phyloP scores from a whole-genome alignment of 2,329 filamentous ascomycete genomes.

The Curvularia spicifera region DNA sequence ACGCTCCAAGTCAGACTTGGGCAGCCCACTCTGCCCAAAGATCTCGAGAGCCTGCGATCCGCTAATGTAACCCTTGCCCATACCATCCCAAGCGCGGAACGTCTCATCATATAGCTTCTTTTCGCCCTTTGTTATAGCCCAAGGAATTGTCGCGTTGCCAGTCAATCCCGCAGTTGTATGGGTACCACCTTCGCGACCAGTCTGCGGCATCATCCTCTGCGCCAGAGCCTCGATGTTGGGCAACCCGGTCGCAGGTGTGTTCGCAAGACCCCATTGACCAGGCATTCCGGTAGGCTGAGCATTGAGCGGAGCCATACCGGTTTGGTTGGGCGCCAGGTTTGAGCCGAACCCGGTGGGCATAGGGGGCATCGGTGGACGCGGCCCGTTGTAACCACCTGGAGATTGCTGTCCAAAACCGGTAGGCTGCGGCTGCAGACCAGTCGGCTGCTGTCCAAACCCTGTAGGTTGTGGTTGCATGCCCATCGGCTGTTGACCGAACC shows the following conservation, averaged over 20 bases:
- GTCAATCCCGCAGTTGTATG: slow-evolving; percentile 87
- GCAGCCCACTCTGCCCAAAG: slow-evolving; percentile 92
- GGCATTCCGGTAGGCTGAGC: slow-evolving; percentile 93
- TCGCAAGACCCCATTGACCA: slow-evolving; percentile 98
- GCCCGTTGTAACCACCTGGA: slow-evolving; percentile 80
- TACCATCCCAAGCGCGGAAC: slow-evolving; percentile 95
- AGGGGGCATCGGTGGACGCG: slow-evolving; percentile 77
- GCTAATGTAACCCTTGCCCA: slow-evolving; percentile 89
- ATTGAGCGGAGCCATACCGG: slow-evolving; percentile 72
- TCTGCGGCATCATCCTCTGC: slow-evolving; percentile 95
- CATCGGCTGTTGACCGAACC: slow-evolving; percentile 67
- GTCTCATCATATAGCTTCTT: slow-evolving; percentile 96
- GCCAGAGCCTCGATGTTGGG: slow-evolving; percentile 94
- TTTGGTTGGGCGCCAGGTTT: slow-evolving; percentile 65
- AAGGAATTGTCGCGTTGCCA: slow-evolving; percentile 94
- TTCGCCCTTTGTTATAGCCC: slow-evolving; percentile 98
- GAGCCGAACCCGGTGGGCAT: slow-evolving; percentile 67
- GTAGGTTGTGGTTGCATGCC: slow-evolving; percentile 60
- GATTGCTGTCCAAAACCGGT: slow-evolving; percentile 70
- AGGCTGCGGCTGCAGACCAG: slow-evolving; percentile 44
- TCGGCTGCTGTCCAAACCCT: slow-evolving; percentile 44
- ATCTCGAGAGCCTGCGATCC: slow-evolving; percentile 96
- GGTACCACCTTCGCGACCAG: slow-evolving; percentile 78
- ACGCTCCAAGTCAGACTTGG: slow-evolving; percentile 86
- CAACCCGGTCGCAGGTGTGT: slow-evolving; percentile 84